Base-by-base conservation (phyloP, 495 filamentous ascomycete species). In the Schizothecium vesticola region DNA sequence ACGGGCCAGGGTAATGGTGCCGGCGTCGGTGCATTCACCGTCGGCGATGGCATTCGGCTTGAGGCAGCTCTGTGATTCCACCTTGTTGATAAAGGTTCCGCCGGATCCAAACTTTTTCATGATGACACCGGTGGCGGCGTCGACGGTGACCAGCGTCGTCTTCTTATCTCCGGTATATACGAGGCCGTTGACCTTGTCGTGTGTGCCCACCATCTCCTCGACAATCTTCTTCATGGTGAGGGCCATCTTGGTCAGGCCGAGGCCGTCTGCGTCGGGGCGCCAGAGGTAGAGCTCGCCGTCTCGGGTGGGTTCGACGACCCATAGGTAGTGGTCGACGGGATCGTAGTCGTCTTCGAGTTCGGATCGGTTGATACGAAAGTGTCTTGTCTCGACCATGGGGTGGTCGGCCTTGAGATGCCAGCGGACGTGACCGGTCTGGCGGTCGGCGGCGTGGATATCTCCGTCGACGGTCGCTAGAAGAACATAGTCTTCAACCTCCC, bases 401-500 rank as follows among this genome's bases (percentile, higher is more conserved):
- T 88, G 88, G 71, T 91, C 90, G 60, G 90, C 86, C 79, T 91
- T 88, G 63, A 97, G 83, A 74, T 88, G 88, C 95, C 95, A 99
- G 77, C 86, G 90, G 67, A 88, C 84, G 59, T 89, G 80, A 62
- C 95, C 95, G 67, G 88, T 94, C 76, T 91, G 91, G 71, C 95
- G 86, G 82, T 97, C 93, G 81, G 89, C 87, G 75, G 96, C 95
- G 84, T 97, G 91, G 78, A 99, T 87, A 69, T 91, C 91, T 83
- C 95, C 95, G 84, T 98, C 92, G 84, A 99, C 90, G 86, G 96
- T 98, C 91, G 96, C 93, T 90, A 99, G 83, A 83, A 99, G 91
- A 79, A 98, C 91, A 88, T 97, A 96, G 83, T 98, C 94, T 91
- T 98, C 94, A 81, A 97, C 93, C 88, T 97, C 92, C 94, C 93